These are phyloP conservation scores for Hericium coralloides DNA, from an alignment of 768 basidiomycete species.

Conservation along the genomic window DNA sequence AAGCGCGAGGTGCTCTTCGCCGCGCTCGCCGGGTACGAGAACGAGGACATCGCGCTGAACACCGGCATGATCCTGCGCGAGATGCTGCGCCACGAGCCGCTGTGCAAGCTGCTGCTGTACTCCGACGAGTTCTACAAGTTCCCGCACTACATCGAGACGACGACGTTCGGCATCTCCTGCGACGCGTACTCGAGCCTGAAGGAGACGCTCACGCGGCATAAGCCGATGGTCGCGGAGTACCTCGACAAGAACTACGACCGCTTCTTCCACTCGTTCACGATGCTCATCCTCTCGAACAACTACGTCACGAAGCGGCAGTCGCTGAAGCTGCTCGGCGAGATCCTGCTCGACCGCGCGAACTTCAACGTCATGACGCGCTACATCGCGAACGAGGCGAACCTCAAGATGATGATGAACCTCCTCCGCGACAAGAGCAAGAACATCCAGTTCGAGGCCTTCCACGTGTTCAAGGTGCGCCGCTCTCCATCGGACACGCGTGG, in stretches of 20 bases:
- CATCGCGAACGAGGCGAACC: constrained; percentile 88
- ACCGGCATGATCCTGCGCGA: constrained; percentile 97
- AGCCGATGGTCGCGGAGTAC: constrained; percentile 96
- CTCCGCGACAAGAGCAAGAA: constrained; percentile 98
- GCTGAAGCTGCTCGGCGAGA: constrained; percentile 95
- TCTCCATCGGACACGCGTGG: not conserved
- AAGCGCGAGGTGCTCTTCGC: constrained; percentile 77
- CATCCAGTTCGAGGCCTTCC: constrained; percentile 99
- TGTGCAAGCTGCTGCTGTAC: constrained; percentile 83
- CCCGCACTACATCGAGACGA: constrained; percentile 93
- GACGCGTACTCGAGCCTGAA: constrained; percentile 97
- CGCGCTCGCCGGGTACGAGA: constrained; percentile 85
- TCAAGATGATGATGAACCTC: constrained; percentile 99
- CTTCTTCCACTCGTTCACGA: constrained; percentile 93
- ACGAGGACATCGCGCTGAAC: constrained; percentile 93
- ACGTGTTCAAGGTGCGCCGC: constrained; percentile 88
- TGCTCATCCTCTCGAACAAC: constrained; percentile 86
- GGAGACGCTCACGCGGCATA: constrained; percentile 94
- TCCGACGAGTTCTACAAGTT: constrained; percentile 98
- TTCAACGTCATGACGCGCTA: constrained; percentile 98
- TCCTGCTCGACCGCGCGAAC: constrained; percentile 94
- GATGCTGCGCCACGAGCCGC: constrained; percentile 88
- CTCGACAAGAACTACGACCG: constrained; percentile 96
- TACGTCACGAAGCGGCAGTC: constrained; percentile 99
- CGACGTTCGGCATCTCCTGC: constrained; percentile 96